phyloP scores from a whole-genome alignment of 495 filamentous ascomycete species.

The Neurospora sp. region DNA sequence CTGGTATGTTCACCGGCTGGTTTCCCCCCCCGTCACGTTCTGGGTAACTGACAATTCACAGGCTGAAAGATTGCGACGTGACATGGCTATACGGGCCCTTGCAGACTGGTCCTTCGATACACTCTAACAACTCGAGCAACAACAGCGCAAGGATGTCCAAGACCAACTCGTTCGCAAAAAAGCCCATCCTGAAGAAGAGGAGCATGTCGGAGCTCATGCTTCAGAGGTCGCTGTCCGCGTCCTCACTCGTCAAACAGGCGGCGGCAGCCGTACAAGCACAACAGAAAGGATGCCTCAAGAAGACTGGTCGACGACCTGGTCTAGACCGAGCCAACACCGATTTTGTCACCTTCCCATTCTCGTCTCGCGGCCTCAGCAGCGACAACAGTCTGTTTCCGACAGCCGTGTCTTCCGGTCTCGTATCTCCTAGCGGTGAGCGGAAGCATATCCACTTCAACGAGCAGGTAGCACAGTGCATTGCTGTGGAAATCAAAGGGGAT shows the following conservation, averaged over 20 bases:
- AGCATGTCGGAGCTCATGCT: constrained; percentile 94
- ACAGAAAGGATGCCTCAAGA: constrained; percentile 47
- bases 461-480: constrained; percentile 90
- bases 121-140: constrained; percentile 42
- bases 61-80: constrained; percentile 95
- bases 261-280: constrained; percentile 88
- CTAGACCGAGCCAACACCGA: constrained; percentile 55
- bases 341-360: constrained; percentile 47
- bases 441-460: constrained; percentile 96
- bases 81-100: constrained; percentile 96
- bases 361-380: constrained; percentile 44
- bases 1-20: constrained; percentile 48
- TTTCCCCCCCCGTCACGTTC: neutral
- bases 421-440: constrained; percentile 56
- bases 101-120: constrained; percentile 49
- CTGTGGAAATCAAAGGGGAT: constrained; percentile 71
- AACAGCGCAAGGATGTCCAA: constrained; percentile 53
- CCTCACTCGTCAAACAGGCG: constrained; percentile 87
- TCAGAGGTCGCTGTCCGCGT: constrained; percentile 79
- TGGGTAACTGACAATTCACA: constrained; percentile 24
- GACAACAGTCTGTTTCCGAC: constrained; percentile 49
- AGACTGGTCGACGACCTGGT: constrained; percentile 31
- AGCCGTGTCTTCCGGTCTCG: constrained; percentile 48
- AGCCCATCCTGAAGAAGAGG: constrained; percentile 93
- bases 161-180: constrained; percentile 72